phyloP scores from a whole-genome alignment of 352 stramenopile species.

The Phytophthora fragariaefolia region DNA sequence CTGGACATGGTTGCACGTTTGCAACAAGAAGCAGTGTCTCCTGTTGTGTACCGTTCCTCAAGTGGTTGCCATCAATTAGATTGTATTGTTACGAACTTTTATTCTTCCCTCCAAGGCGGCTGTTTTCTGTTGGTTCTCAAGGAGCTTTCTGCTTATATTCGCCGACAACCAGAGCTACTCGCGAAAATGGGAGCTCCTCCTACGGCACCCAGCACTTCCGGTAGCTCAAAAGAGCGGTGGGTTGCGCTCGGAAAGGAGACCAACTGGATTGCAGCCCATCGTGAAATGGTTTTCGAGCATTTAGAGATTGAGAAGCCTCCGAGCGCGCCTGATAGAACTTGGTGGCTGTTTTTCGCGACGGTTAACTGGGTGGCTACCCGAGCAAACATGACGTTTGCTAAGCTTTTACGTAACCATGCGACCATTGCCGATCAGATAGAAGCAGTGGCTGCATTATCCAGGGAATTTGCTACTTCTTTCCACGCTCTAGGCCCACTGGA shows the following conservation, averaged over 20 bases:
- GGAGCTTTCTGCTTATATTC: constrained; percentile 41
- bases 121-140: constrained; percentile 48
- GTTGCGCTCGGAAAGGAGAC: constrained; percentile 44
- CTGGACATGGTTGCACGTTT: constrained; percentile 41
- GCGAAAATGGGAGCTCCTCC: constrained; percentile 33
- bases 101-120: constrained; percentile 45
- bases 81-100: constrained; percentile 50
- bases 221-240: constrained; percentile 32
- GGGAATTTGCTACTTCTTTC: constrained; percentile 46
- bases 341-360: constrained; percentile 67
- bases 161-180: constrained; percentile 40
- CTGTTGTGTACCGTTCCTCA: constrained; percentile 42
- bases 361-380: constrained; percentile 58
- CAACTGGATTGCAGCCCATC: constrained; percentile 63
- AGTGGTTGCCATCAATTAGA: constrained; percentile 44
- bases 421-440: constrained; percentile 31
- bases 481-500: constrained; percentile 32
- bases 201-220: background rate
- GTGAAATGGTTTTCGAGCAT: constrained; percentile 53
- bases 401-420: constrained; percentile 38
- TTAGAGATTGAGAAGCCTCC: constrained; percentile 40
- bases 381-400: constrained; percentile 42
- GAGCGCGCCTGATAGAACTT: constrained; percentile 43
- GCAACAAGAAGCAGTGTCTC: constrained; percentile 30
- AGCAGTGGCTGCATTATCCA: constrained; percentile 35